Base-by-base conservation (phyloP, 257 asterid species). In the Eucommia ulmoides region DNA sequence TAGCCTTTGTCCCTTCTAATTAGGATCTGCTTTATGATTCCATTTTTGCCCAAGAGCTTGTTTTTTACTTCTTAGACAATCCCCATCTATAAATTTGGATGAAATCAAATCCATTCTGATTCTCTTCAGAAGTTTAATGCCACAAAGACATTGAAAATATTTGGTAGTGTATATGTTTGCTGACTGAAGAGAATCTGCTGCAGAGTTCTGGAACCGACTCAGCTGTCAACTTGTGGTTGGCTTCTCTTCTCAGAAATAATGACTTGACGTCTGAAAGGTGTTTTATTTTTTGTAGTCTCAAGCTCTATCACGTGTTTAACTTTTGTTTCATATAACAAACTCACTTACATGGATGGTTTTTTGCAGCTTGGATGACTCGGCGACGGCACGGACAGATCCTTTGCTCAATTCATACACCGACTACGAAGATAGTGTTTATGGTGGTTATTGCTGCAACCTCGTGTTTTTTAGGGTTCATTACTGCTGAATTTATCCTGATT, bases 151-250 rank as follows among this genome's bases (percentile, higher is more conserved):
- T n/a, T n/a, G n/a, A n/a, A n/a, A n/a, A n/a, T n/a, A n/a, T n/a
- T n/a, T n/a, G n/a, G n/a, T n/a, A n/a, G n/a, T n/a, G n/a, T n/a
- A n/a, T n/a, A n/a, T n/a, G 21, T 24, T 61, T 50, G 47, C 74
- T 82, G 52, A 74, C 65, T 45, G 45, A 51, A 60, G 55, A 45
- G 33, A 56, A 56, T 45, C 59, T 65, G 68, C 65, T 74, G 76
- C 74, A 91, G 96, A 91, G 96, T 74, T 84, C 89, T 70, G 99
- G 99, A 67, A 91, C 96, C 35, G 99, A 91, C 52, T 81, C 99
- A 20, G 87, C 93, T 63, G 95, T 91, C 64, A 86, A 81, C 74
- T 65, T 91, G 63, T 91, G 96, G 96, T 35, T 63, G 62, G 80
- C 81, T 57, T 65, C 86, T 56, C 65, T 74, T 55, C 66, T 77